Evolutionary conservation across 305 asterid genomes (phyloP), one percentile per base, ranked within the genome.

Genomic region (Ilex paraguariensis): DNA sequence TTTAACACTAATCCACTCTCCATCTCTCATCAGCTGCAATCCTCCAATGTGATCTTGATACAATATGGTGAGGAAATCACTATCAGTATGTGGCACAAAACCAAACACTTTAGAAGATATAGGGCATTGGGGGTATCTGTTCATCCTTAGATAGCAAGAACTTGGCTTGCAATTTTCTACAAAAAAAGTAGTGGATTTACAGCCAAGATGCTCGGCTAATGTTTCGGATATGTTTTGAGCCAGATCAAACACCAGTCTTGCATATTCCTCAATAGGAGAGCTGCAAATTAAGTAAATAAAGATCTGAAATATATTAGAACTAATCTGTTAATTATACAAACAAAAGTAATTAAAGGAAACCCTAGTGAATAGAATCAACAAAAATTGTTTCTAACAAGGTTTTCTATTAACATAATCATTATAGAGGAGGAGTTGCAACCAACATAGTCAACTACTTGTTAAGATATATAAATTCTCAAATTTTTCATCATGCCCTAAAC

Each of bases 1-100:
- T 44, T 65, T 65, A 60, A 70, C 75, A 36, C 31, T 31, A 39
- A 70, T 54, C 70, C 70, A 65, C 59, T 65, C 60, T 1, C 66
- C 67, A 55, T 70, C 75, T 60, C 62, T 70, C 54, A 70, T 30
- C 13, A 64, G 54, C 10, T 70, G 75, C 31, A 70, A 65, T 5
- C 75, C 75, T 54, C 75, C 75, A 55, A 65, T 70, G 7, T 65
- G 56, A 70, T 70, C 75, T 65, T 70, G 75, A 30, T 70, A 63
- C 44, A 70, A 46, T 58, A 70, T 55, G 2, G 75, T 70, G 58
- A 70, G 66, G 66, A 70, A 70, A 42, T 59, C 75, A 40, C 66
- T 59, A 4, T 70, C 70, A 8, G 75, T 70, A 62, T 70, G 75
- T 11, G 75, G 71, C 66, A 65, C 59, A n/a, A 70, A 21, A n/a